Base-by-base conservation (phyloP, 2,329 filamentous ascomycete genomes). In the Talaromyces sp. region DNA sequence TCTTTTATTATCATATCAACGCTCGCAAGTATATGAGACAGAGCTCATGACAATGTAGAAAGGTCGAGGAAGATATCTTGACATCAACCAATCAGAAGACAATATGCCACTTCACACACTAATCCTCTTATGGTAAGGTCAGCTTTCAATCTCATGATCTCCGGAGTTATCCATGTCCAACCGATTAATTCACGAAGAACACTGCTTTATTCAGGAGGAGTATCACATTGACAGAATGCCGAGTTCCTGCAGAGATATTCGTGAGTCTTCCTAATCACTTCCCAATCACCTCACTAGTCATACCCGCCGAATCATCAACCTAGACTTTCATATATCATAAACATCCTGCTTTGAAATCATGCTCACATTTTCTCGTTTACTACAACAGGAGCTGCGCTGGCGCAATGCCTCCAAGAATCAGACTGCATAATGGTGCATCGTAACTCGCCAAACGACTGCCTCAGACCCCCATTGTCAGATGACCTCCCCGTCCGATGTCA, bases 381-480 rank as follows among this genome's bases (percentile, higher is more conserved):
- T 14, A 7, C 24, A 60, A 68, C 77, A 98, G 94, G 94, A 80
- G 89, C 90, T 68, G 95, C 95, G 22, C 87, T 99, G 74, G 95
- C 95, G 68, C 85, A 92, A 83, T 99, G 95, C 82, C 92, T 99
- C 70, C 93, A 97, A 78, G 88, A 96, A 79, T 96, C 92, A 73
- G 94, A 98, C 79, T 99, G 95, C 80, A 91, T 99, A 73, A 93
- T 98, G 88, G 85, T 97, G 66, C 85, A 97, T 67, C 92, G 93
- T 65, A 89, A 97, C 82, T 87, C 85, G 9, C 92, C 95, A 24
- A 84, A 89, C 76, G 94, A 97, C 74, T 99, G 95, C 79, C 87
- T 99, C 54, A 90, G 91, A 58, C 84, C 88, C 19, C 94, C 94
- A 3, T 88, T 96, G 68, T 83, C 88, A 76, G 89, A 95, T 68